Conservation (phyloP, 495 filamentous ascomycete species). For the Tirmania nivea region DNA sequence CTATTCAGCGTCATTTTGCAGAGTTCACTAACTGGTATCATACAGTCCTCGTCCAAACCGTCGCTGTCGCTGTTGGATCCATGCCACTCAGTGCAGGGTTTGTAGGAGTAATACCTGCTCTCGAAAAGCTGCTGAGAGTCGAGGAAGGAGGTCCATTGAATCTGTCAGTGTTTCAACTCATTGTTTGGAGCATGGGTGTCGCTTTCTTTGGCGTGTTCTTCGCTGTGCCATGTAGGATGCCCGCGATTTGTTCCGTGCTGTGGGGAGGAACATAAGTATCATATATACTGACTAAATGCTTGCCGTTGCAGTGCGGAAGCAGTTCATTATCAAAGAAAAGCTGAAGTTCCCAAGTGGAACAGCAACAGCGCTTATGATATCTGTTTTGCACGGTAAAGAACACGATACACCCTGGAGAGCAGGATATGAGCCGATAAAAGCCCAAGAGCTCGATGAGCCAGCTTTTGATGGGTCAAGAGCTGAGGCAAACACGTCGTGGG, state of each 20-base stretch:
- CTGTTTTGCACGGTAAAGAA: constrained; percentile 6
- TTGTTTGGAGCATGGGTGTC: constrained; percentile 74
- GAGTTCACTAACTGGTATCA: background rate
- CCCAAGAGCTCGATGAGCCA: background rate
- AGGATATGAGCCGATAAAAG: constrained; percentile 9
- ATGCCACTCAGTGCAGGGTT: constrained; percentile 96
- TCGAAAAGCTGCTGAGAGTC: constrained; percentile 60
- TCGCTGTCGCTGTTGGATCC: constrained; percentile 82
- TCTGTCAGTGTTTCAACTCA: constrained; percentile 49
- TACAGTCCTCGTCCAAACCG: constrained; percentile 68
- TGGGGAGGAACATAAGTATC: background rate
- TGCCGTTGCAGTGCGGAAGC: constrained; percentile 30
- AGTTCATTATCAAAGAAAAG: constrained; percentile 82
- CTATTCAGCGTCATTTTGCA: background rate
- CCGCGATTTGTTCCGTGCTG: background rate
- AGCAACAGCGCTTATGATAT: constrained; percentile 80
- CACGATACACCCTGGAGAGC: constrained; percentile 6
- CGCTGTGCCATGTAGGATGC: constrained; percentile 41
- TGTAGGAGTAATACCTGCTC: constrained; percentile 65
- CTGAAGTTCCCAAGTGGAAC: constrained; percentile 87
- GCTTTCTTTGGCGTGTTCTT: constrained; percentile 94
- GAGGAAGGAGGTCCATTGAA: constrained; percentile 57
- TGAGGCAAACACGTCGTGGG: constrained; percentile 23
- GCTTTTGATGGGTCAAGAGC: background rate
- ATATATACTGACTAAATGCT: background rate